Conservation (phyloP, 345 rosid species). For the Dipteronia dyeriana region DNA sequence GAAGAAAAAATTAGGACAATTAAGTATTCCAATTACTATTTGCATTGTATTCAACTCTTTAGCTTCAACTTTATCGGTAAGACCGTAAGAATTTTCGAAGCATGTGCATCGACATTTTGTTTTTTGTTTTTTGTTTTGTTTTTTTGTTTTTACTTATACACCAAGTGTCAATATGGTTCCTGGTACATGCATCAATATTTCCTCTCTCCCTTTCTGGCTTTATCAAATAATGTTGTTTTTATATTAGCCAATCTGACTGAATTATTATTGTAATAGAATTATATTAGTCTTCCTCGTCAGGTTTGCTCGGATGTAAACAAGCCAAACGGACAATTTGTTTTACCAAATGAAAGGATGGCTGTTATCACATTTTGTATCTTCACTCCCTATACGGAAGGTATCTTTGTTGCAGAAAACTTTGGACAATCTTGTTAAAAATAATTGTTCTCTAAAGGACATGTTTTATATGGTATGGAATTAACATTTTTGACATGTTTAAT, state of each 20-base stretch:
- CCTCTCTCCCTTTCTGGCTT: neutral
- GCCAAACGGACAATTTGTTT: slow-evolving; percentile 95
- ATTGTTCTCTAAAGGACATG: neutral
- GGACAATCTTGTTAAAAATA: slow-evolving; percentile 1
- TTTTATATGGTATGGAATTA: slow-evolving; percentile 5
- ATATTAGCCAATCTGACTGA: neutral
- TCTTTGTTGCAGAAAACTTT: neutral
- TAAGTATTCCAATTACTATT: neutral
- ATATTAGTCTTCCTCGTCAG: slow-evolving; percentile 34
- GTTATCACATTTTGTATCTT: slow-evolving; percentile 81
- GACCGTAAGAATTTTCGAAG: neutral
- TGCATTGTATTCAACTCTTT: neutral
- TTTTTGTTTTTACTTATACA: neutral
- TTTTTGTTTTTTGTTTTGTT: neutral
- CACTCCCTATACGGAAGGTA: slow-evolving; percentile 91
- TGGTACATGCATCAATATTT: neutral
- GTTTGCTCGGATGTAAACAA: slow-evolving; percentile 97
- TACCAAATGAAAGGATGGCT: slow-evolving; percentile 72
- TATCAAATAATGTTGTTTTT: neutral
- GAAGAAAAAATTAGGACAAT: neutral
- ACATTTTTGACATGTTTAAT: slow-evolving; percentile 4
- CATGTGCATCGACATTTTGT: neutral
- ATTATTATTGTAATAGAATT: neutral
- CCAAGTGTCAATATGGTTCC: neutral
- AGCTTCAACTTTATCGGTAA: neutral